Evolutionary conservation across 805 yeast genomes (phyloP).

Genomic region (Sungouiozyma intestinalis): DNA sequence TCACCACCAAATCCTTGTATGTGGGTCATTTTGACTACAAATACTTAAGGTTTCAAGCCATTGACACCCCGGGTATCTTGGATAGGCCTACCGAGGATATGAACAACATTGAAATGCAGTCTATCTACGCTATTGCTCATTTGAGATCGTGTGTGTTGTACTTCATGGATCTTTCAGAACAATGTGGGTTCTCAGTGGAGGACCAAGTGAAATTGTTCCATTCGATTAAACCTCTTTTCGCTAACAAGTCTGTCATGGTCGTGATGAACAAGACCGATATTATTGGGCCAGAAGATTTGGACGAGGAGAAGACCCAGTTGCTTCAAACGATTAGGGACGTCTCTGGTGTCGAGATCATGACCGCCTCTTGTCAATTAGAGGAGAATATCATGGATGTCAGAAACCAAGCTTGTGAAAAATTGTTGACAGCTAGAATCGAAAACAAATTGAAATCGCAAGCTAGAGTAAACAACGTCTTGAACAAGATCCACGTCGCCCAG

Average conservation of each 20-base stretch:
- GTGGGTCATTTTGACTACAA: conserved; percentile 99
- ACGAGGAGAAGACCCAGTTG: conserved; percentile 60
- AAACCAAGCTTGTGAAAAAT: conserved; percentile 94
- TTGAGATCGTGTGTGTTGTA: conserved; percentile 91
- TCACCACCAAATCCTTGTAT: conserved; percentile 93
- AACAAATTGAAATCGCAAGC: conserved; percentile 91
- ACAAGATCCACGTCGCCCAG: conserved; percentile 88
- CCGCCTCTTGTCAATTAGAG: conserved; percentile 86
- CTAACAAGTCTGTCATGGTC: conserved; percentile 91
- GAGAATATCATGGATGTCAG: conserved; percentile 93
- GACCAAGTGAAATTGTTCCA: conserved; percentile 96
- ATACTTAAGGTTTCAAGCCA: conserved; percentile 95
- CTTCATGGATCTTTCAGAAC: conserved; percentile 98
- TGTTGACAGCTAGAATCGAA: conserved; percentile 90
- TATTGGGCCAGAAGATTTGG: conserved; percentile 74
- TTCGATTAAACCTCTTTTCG: conserved; percentile 92
- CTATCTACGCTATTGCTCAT: conserved; percentile 97
- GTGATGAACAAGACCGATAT: conserved; percentile 94
- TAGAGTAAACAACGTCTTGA: conserved; percentile 77
- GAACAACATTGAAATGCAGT: conserved; percentile 99
- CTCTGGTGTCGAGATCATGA: conserved; percentile 85
- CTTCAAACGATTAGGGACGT: conserved; percentile 52
- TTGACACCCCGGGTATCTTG: conserved; percentile 97
- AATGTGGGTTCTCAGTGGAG: conserved; percentile 96
- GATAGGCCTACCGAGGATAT: conserved; percentile 99